These are phyloP conservation scores for Malbranchea zuffiana DNA, from an alignment of 2,329 filamentous ascomycete genomes.

Conservation along the genomic window DNA sequence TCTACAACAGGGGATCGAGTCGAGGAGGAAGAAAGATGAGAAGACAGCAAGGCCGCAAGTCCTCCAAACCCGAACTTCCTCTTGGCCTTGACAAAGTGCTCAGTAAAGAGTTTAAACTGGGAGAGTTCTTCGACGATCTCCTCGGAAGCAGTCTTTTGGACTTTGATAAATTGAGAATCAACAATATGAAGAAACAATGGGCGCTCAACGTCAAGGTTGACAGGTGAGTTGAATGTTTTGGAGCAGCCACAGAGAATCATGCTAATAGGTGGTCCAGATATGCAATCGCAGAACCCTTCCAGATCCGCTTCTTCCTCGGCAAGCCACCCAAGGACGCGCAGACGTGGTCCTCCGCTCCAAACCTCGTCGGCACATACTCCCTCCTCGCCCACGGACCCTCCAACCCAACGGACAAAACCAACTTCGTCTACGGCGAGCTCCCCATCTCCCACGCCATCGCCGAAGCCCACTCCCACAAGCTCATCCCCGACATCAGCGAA, in stretches of 20 bases:
- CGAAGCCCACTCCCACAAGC: slow-evolving; percentile 22
- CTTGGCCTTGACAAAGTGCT: slow-evolving; percentile 10
- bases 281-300: slow-evolving; percentile 51
- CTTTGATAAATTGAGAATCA: slow-evolving; percentile 18
- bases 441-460: slow-evolving; percentile 17
- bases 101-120: slow-evolving; percentile 12
- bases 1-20: slow-evolving; percentile 40
- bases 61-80: slow-evolving; percentile 25
- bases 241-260: too few species aligned
- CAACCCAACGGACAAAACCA: background rate
- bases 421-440: slow-evolving; percentile 10
- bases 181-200: slow-evolving; percentile 44
- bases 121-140: slow-evolving; percentile 13
- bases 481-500: slow-evolving; percentile 12
- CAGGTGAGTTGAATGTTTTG: slow-evolving; percentile 14
- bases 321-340: slow-evolving; percentile 35
- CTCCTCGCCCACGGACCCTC: slow-evolving; percentile 33
- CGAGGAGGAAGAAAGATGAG: background rate
- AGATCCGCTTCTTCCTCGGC: slow-evolving; percentile 59
- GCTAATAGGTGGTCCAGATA: slow-evolving; percentile 4
- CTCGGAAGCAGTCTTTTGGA: slow-evolving; percentile 12
- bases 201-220: slow-evolving; percentile 52
- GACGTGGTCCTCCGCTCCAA: slow-evolving; percentile 44
- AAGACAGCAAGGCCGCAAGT: background rate
- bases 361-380: slow-evolving; percentile 52